Conservation (phyloP, 2,329 filamentous ascomycete species). For the Davidsoniella eucalypti region DNA sequence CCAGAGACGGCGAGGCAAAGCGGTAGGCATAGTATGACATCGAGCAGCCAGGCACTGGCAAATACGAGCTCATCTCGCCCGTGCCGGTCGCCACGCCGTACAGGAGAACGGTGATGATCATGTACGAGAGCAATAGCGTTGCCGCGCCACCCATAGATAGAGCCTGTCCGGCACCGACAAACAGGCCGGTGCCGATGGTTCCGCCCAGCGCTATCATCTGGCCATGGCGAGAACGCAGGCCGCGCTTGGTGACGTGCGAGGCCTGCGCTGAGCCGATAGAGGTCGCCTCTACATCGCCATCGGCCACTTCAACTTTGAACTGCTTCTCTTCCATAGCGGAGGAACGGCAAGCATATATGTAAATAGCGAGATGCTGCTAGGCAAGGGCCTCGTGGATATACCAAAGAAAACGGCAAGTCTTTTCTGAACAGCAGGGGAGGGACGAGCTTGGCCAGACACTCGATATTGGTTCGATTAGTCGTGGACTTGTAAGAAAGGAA, state of each 20-base stretch:
- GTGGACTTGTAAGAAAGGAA: no score
- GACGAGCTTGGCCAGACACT: no score
- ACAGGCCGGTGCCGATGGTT: constrained; percentile 14
- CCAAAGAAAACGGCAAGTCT: no score
- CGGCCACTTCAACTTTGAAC: no score
- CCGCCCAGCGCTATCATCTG: constrained; percentile 14
- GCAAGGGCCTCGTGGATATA: no score
- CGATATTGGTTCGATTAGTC: no score
- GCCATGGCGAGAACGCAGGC: constrained; percentile 26
- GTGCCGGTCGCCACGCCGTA: constrained; percentile 34
- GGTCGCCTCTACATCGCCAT: no score
- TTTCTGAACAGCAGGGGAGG: no score
- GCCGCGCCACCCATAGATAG: constrained; percentile 21
- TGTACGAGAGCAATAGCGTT: constrained; percentile 28
- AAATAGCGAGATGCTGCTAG: no score
- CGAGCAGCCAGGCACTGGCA: constrained; percentile 15
- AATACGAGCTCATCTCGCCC: constrained; percentile 19
- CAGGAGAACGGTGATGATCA: constrained; percentile 35
- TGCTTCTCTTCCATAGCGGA: no score
- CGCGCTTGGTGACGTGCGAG: constrained; percentile 15
- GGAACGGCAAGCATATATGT: no score
- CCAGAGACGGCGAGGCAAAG: constrained; percentile 18
- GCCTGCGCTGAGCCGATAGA: background rate
- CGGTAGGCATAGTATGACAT: constrained; percentile 17
- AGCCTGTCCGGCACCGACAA: constrained; percentile 13